These are phyloP conservation scores for Skeletonema tropicum DNA, from an alignment of 108 stramenopile species.

Conservation along the genomic window DNA sequence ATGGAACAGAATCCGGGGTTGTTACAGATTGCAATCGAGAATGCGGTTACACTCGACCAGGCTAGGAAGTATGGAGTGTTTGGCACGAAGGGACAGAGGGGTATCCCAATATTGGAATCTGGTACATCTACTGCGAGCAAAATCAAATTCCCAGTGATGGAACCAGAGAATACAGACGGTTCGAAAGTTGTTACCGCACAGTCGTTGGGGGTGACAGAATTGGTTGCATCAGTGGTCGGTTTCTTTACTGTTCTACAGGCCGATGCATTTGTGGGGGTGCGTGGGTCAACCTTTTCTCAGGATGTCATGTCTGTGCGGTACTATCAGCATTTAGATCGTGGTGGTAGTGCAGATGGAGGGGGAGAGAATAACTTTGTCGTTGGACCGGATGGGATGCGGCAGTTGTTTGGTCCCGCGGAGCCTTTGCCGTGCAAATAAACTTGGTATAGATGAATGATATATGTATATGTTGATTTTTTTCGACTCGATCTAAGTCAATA, in stretches of 20 bases:
- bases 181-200: conserved; percentile 9
- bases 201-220: conserved; percentile 27
- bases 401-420: conserved; percentile 26
- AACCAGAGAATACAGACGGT: conserved; percentile 34
- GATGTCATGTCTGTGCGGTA: conserved; percentile 77
- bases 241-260: conserved; percentile 67
- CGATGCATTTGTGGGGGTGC: conserved; percentile 68
- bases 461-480: neutral
- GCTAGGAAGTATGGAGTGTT: conserved; percentile 17
- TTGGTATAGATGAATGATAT: too few species aligned
- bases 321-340: conserved; percentile 49
- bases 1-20: conserved; percentile 36
- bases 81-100: neutral
- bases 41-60: conserved; percentile 36
- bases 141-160: conserved; percentile 33
- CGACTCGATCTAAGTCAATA: too few species aligned
- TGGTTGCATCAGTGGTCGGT: conserved; percentile 68
- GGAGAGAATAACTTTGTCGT: conserved; percentile 30
- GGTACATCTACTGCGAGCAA: conserved; percentile 41
- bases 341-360: neutral
- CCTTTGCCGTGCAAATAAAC: neutral
- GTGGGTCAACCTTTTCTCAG: conserved; percentile 58
- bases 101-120: conserved; percentile 66
- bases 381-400: conserved; percentile 27
- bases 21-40: conserved; percentile 45